Conservation (phyloP, 768 basidiomycete species). For the Cyclocybe aegerita region DNA sequence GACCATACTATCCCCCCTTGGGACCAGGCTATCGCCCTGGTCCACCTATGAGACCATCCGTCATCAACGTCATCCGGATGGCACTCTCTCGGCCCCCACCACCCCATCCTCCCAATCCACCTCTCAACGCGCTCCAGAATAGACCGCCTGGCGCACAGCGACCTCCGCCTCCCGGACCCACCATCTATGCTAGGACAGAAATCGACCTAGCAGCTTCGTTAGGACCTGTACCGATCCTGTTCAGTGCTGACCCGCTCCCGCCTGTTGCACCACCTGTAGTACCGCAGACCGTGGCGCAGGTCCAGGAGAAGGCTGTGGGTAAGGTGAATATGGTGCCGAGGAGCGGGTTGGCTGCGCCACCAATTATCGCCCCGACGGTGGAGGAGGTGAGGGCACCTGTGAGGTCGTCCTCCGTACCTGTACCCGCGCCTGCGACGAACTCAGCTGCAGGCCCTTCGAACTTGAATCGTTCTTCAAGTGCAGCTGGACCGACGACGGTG, state of each 20-base stretch:
- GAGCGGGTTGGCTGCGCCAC: too few species aligned
- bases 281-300: not conserved
- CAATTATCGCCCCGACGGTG: too few species aligned
- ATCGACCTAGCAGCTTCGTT: constrained; percentile 46
- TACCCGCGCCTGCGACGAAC: too few species aligned
- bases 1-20: not conserved
- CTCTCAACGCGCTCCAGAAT: constrained; percentile 12
- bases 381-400: too few species aligned
- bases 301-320: too few species aligned
- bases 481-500: too few species aligned
- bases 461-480: too few species aligned
- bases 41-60: constrained; percentile 7
- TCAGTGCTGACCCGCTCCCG: constrained; percentile 43
- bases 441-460: too few species aligned
- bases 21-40: not conserved
- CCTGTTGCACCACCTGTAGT: constrained; percentile 1
- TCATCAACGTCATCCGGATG: constrained; percentile 26
- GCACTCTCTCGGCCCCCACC: constrained; percentile 19
- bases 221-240: constrained; percentile 63
- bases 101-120: constrained; percentile 6
- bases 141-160: constrained; percentile 11
- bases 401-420: too few species aligned
- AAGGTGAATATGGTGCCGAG: too few species aligned
- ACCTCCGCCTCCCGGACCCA: constrained; percentile 33
- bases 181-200: constrained; percentile 61